Evolutionary conservation across 2,329 filamentous ascomycete species (phyloP), one percentile per base, ranked within the genome.

Genomic region (Calonectria honghensis): DNA sequence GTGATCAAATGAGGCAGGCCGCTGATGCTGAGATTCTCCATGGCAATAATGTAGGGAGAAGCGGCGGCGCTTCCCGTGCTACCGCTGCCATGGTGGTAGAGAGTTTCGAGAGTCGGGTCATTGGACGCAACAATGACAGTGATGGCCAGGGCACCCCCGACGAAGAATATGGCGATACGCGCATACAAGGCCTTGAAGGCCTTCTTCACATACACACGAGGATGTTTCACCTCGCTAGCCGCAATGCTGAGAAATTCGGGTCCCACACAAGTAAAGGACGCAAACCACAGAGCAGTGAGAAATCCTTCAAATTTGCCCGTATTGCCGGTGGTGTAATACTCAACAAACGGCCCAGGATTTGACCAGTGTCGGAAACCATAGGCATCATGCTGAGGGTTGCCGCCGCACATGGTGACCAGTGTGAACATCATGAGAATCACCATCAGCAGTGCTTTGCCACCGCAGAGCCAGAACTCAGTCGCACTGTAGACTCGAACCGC

Each of bases 331-430:
- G 91, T 89, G 73, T 92, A 89, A 73, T 91, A 87, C 76, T 92
- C 89, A n/a, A 89, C 89, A 64, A 86, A 83, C 79, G 82, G 75
- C 35, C 83, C 83, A 31, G 85, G 82, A 35, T 81, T 77, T 3
- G 87, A 88, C 93, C 93, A 94, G 81, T 93, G 91, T 24, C 93
- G 88, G 82, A 95, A 95, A 24, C 94, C 94, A 79, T 92, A 95
- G 2, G 91, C 87, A 78, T 94, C 93, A 64, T 91, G 86, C 7
- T 91, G 82, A 0, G 94, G 94, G 78, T 96, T 96, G 35, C 93
- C 94, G 39, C 94, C 94, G 10, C 95, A 87, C 93, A 96, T 95
- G 64, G 92, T 93, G 78, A 96, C 89, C 80, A 96, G 94, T 18
- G 94, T 96, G 84, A 94, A 96, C 80, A 88, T 85, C 82, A 95